Base-by-base conservation (phyloP, 108 stramenopile genomes). In the Fistulifera pelliculosa region DNA sequence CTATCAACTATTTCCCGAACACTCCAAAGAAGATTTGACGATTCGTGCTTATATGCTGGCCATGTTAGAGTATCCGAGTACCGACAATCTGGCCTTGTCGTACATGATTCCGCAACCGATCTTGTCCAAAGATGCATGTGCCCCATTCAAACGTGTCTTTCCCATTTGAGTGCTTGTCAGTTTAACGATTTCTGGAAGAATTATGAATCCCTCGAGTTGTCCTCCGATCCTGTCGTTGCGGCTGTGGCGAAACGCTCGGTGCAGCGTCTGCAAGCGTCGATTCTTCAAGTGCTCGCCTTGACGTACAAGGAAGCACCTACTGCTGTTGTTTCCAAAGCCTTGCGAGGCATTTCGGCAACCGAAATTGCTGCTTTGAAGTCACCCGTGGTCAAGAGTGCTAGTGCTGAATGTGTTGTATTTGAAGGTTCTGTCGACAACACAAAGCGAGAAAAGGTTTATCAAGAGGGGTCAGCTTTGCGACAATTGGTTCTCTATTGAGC, bases 151-250 rank as follows among this genome's bases (percentile, higher is more conserved):
- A 54, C 58, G 31, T 87, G 90, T 57, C 41, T 57, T 28, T 58
- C 76, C 45, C 51, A 76, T 14, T 66, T 88, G 60, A 85, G 86
- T 51, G 58, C 82, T 0, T 87, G 90, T 55, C 64, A 82, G 27
- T 93, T 86, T 69, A 53, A 65, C 13, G 79, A 76, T 39, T 93
- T 93, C 58, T 88, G 86, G 85, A 71, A 69, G 3, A 65, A 65
- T 22, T 75, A 78, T 49, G 64, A 64, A 17, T 64, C 62, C 19
- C 49, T 84, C 16, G 64, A 65, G 35, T 68, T 63, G n/a, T 64
- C 68, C 4, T 66, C 58, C 1, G 68, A 74, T 47, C 47, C 55
- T 21, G 54, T 68, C 18, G 49, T 83, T 13, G 64, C 78, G 52
- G 52, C 65, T 13, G 48, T 74, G 43, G 71, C 78, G 1, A 65